Conservation (phyloP, 2,329 filamentous ascomycete species). For the Pseudogymnoascus sp. region DNA sequence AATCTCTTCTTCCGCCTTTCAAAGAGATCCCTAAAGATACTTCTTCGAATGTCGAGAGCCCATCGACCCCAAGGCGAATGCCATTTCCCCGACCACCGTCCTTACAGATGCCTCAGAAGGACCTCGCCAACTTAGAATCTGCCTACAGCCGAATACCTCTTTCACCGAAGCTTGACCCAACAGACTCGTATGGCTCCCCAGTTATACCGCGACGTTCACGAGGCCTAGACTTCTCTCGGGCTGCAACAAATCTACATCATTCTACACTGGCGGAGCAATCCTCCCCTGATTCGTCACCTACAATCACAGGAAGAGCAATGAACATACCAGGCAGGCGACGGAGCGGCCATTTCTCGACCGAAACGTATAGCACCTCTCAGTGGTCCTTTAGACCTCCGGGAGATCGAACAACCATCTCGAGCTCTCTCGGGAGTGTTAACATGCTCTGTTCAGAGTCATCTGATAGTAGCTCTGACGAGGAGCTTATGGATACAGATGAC, state of each 20-base stretch:
- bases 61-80: slow-evolving; percentile 66
- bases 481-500: slow-evolving; percentile 63
- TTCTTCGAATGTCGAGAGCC: slow-evolving; percentile 30
- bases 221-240: slow-evolving; percentile 85
- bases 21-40: slow-evolving; percentile 2
- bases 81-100: slow-evolving; percentile 58
- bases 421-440: slow-evolving; percentile 45
- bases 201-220: slow-evolving; percentile 83
- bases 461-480: slow-evolving; percentile 60
- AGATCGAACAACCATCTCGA: slow-evolving; percentile 65
- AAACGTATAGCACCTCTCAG: slow-evolving; percentile 40
- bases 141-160: slow-evolving; percentile 56
- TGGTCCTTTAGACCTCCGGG: slow-evolving; percentile 64
- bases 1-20: background rate
- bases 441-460: slow-evolving; percentile 75
- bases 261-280: slow-evolving; percentile 84
- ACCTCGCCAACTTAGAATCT: slow-evolving; percentile 33
- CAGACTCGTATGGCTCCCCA: slow-evolving; percentile 77
- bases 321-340: slow-evolving; percentile 48
- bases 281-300: slow-evolving; percentile 85
- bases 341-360: slow-evolving; percentile 38
- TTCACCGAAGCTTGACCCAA: slow-evolving; percentile 78
- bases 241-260: slow-evolving; percentile 89
- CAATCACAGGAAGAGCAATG: slow-evolving; percentile 62
- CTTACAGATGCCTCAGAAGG: slow-evolving; percentile 57